Conservation (phyloP, 805 yeast genomes). For the Saccharomyces cerevisiae region DNA sequence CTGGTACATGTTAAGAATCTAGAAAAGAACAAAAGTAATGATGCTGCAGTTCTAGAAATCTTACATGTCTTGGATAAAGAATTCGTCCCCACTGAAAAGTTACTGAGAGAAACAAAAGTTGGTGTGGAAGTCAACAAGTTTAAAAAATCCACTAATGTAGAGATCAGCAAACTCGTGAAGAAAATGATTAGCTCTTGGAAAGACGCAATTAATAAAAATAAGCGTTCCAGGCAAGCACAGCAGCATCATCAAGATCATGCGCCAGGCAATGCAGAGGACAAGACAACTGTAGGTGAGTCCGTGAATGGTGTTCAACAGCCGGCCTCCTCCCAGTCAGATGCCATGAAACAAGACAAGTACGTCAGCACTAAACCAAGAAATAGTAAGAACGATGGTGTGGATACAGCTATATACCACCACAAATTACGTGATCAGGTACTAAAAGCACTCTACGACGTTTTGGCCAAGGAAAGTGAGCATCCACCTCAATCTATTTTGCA, state of each 20-base stretch:
- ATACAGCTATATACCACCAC: conserved; percentile 60
- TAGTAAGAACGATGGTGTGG: conserved; percentile 73
- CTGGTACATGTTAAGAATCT: conserved; percentile 58
- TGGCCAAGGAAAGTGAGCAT: conserved; percentile 68
- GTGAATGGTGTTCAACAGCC: background rate
- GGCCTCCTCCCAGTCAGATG: conserved; percentile 2
- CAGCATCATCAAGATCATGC: conserved; percentile 4
- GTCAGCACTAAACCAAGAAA: conserved; percentile 56
- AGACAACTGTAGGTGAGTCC: background rate
- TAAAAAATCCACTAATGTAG: conserved; percentile 57
- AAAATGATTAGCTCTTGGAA: conserved; percentile 84
- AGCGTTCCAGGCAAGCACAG: conserved; percentile 27
- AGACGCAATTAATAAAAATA: conserved; percentile 70
- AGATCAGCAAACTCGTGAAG: conserved; percentile 64
- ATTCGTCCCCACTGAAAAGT: conserved; percentile 72
- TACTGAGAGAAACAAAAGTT: conserved; percentile 85
- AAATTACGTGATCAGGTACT: conserved; percentile 78
- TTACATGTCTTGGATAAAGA: conserved; percentile 58
- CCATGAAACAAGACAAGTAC: conserved; percentile 34
- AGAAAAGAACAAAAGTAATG: conserved; percentile 57
- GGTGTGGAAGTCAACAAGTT: conserved; percentile 93
- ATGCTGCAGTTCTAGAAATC: conserved; percentile 58
- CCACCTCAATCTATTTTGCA: conserved; percentile 54
- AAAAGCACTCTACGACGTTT: conserved; percentile 76
- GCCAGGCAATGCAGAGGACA: background rate